Base-by-base conservation (phyloP, 106 monocot genomes). In the Apostasia ramifera region DNA sequence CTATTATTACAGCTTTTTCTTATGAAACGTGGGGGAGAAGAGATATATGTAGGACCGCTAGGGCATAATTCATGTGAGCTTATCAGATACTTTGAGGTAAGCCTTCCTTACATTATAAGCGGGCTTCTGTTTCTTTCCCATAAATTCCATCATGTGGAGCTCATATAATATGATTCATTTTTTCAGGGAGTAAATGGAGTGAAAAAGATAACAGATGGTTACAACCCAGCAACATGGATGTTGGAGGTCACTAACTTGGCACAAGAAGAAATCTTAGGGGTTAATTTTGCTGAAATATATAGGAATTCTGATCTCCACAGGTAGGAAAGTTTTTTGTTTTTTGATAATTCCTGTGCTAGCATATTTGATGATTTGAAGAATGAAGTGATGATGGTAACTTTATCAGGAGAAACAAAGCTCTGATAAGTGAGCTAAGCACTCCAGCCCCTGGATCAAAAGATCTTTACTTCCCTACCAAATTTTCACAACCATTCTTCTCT, bases 201-300 rank as follows among this genome's bases (percentile, higher is more conserved):
- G 6, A 87, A 62, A 42, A 87, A 83, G 63, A 87, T 87, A 15
- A 70, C 67, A 71, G 80, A 80, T 61, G 80, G 87, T 15, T 83
- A 83, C 38, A 87, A 87, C 72, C 87, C 87, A 14, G 83, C 87
- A 48, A 83, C 87, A 59, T 87, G 87, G 87, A 87, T 87, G 87
- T 53, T 87, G 67, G 83, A 87, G 55, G 70, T 83, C 46, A 83
- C 83, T 40, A 68, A 68, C 12, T 54, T 44, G 61, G 73, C 77
- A 15, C 79, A 87, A 57, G 87, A 87, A 78, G 79, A 82, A 11
- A 63, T 63, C 2, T 41, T 85, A 8, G 81, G 81, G 9, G 56
- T 78, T 39, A 78, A 81, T 59, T 85, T 85, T 49, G 6, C 75
- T 44, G 81, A 85, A 12, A 41, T 57, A 14, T 85, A 85, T 67